These are phyloP conservation scores for Cladosporium oxysporum DNA, from an alignment of 2,329 filamentous ascomycete genomes.

Conservation along the genomic window DNA sequence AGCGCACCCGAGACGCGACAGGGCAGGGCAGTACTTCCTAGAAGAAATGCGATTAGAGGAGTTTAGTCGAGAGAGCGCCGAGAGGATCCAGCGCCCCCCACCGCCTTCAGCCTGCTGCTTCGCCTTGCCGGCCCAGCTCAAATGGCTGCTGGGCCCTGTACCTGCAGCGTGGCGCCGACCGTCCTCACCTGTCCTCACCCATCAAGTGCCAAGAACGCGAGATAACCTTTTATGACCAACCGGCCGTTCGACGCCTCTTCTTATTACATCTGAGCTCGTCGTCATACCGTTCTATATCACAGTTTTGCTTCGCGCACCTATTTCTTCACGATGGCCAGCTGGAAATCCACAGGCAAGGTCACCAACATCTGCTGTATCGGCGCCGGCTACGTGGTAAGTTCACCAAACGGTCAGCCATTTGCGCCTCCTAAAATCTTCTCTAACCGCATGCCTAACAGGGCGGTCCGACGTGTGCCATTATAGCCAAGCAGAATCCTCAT, in stretches of 20 bases:
- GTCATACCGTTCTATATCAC: background rate
- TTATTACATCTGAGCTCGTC: background rate
- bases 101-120: conserved; percentile 8
- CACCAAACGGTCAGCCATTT: background rate
- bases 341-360: conserved; percentile 22
- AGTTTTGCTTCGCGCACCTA: background rate
- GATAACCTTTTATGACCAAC: conserved; percentile 15
- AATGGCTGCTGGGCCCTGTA: conserved; percentile 14
- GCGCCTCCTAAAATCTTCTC: background rate
- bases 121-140: background rate
- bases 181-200: conserved; percentile 3
- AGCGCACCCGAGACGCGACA: conserved; percentile 8
- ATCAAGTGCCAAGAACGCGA: conserved; percentile 14
- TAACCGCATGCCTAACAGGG: conserved; percentile 18
- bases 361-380: conserved; percentile 68
- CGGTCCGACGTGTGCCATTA: conserved; percentile 72
- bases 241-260: background rate
- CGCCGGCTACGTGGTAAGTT: conserved; percentile 66
- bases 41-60: background rate
- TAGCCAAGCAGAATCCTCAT: conserved; percentile 70
- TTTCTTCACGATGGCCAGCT: conserved; percentile 12
- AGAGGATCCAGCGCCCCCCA: conserved; percentile 7
- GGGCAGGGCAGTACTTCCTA: background rate
- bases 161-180: conserved; percentile 19
- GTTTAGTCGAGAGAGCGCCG: conserved; percentile 6